These are phyloP conservation scores for Protomyces inundatus DNA, from an alignment of 1,139 yeast species.

Conservation along the genomic window DNA sequence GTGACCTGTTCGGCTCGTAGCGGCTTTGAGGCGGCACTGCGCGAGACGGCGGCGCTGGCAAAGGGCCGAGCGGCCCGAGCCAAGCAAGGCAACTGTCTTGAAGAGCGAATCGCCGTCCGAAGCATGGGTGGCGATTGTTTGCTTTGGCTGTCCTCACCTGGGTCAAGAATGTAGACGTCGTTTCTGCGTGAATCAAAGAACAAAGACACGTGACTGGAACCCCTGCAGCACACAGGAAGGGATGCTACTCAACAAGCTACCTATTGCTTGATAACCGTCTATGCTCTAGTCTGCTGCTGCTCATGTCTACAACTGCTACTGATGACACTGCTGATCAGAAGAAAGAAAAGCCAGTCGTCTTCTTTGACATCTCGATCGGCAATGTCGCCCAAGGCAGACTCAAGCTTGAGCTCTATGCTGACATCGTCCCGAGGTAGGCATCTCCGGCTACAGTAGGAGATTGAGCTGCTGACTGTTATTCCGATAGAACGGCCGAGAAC, in stretches of 20 bases:
- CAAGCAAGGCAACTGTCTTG: not conserved
- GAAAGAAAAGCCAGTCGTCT: constrained; percentile 5
- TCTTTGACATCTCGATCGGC: constrained; percentile 26
- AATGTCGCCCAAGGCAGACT: constrained; percentile 43
- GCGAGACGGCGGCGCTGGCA: not conserved
- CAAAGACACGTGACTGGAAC: too few relatives aligned
- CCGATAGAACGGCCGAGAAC: constrained; percentile 45
- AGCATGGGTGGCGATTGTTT: not conserved
- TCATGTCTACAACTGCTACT: too few relatives aligned
- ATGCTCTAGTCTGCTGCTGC: too few relatives aligned
- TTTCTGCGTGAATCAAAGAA: too few relatives aligned
- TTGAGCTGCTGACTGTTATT: not conserved
- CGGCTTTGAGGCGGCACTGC: constrained; percentile 24
- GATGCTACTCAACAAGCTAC: too few relatives aligned
- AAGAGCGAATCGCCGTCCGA: not conserved
- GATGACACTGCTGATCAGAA: not conserved
- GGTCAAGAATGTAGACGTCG: too few relatives aligned
- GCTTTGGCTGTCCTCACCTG: not conserved
- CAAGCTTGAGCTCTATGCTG: constrained; percentile 45
- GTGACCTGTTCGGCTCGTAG: constrained; percentile 10
- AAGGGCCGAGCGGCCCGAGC: not conserved
- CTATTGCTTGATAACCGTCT: too few relatives aligned
- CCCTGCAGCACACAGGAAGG: too few relatives aligned
- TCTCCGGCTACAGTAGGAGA: constrained; percentile 24
- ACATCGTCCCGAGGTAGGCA: constrained; percentile 42